Conservation (phyloP, 306 rosid species). For the Ziziphus jujuba region DNA sequence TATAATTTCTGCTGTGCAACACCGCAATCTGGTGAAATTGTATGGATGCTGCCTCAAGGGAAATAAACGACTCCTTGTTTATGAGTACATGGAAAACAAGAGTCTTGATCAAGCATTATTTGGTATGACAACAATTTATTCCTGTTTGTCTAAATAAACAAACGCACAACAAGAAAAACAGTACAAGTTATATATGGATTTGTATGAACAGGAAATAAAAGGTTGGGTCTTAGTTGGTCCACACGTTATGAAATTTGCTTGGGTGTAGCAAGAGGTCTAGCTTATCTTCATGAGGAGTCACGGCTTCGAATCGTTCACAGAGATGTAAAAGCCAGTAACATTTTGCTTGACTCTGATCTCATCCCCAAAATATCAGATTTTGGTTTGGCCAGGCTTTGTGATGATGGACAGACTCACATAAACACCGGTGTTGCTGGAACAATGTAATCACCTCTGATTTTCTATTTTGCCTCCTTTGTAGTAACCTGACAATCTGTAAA, state of each 20-base stretch:
- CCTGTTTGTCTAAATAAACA: not conserved
- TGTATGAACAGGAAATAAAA: constrained; percentile 35
- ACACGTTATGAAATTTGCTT: constrained; percentile 59
- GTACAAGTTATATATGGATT: not conserved
- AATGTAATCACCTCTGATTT: constrained; percentile 32
- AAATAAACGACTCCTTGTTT: constrained; percentile 60
- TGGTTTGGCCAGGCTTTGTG: constrained; percentile 72
- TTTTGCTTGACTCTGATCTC: constrained; percentile 58
- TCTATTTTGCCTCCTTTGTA: not conserved
- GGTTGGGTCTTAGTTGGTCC: constrained; percentile 49
- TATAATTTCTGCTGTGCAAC: constrained; percentile 73
- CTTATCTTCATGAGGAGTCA: constrained; percentile 72
- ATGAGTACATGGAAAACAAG: constrained; percentile 69
- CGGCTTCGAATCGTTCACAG: constrained; percentile 66
- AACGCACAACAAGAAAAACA: not conserved
- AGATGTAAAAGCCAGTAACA: constrained; percentile 76
- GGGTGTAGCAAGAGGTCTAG: constrained; percentile 67
- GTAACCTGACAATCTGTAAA: too few species aligned
- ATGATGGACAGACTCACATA: constrained; percentile 66
- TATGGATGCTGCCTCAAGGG: constrained; percentile 74
- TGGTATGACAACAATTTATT: constrained; percentile 40
- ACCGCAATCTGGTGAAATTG: constrained; percentile 68
- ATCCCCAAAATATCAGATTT: constrained; percentile 69
- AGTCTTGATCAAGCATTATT: constrained; percentile 80
- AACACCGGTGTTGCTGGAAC: constrained; percentile 72